phyloP scores from a whole-genome alignment of 345 rosid species.

The Acer saccharum region DNA sequence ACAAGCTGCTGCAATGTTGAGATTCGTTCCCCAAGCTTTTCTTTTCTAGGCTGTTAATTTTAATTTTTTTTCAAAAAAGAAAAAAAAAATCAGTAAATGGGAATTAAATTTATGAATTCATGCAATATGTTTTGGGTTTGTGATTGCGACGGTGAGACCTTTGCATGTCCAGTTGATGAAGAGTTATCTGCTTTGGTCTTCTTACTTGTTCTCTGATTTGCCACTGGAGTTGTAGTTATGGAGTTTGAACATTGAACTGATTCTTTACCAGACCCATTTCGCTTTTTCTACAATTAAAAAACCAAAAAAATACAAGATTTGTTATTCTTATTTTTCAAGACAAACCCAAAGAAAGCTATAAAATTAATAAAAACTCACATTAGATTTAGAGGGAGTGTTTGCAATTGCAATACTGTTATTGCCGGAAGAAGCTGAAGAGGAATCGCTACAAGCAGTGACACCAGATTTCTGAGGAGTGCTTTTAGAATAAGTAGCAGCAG shows the following conservation, averaged over 20 bases:
- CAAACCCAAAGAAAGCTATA: not conserved
- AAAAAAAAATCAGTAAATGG: not conserved
- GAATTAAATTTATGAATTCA: not conserved
- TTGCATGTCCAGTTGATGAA: constrained; percentile 42
- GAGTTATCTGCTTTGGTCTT: constrained; percentile 52
- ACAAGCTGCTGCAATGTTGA: constrained; percentile 81
- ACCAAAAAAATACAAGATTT: not conserved
- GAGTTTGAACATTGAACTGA: constrained; percentile 6
- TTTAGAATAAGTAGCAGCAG: not conserved
- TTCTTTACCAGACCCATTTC: constrained; percentile 39
- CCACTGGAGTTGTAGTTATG: constrained; percentile 16
- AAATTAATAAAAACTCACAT: constrained; percentile 25
- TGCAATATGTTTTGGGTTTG: not conserved
- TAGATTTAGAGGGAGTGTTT: constrained; percentile 25
- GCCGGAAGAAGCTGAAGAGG: constrained; percentile 45
- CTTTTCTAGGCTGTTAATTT: constrained; percentile 50
- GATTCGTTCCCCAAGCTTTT: constrained; percentile 81
- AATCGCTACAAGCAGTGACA: constrained; percentile 41
- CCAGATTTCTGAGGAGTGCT: constrained; percentile 33
- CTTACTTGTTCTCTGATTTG: constrained; percentile 39
- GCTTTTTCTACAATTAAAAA: constrained; percentile 45
- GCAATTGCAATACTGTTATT: constrained; percentile 24
- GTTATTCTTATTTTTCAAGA: not conserved
- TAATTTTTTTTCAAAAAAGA: not conserved
- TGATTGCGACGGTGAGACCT: constrained; percentile 35